These are phyloP conservation scores for Scutellaria barbata DNA, from an alignment of 257 asterid genomes.

Conservation along the genomic window DNA sequence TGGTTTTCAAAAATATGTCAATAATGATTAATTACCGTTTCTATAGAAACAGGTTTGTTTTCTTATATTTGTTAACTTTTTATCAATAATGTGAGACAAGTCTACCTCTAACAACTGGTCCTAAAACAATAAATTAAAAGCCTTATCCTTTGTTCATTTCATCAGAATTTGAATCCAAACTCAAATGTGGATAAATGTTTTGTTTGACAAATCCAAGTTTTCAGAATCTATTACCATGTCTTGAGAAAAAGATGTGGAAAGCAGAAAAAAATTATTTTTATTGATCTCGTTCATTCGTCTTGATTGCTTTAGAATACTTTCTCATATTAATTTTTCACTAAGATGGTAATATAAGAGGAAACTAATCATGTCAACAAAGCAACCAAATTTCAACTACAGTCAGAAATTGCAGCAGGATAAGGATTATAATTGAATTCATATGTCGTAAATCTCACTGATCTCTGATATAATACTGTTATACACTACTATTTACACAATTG, in stretches of 20 bases:
- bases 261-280: background rate
- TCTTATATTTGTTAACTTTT: background rate
- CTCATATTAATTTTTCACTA: background rate
- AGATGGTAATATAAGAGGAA: constrained; percentile 12
- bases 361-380: constrained; percentile 10
- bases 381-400: background rate
- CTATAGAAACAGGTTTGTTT: background rate
- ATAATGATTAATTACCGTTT: background rate
- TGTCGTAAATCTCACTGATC: constrained; percentile 10
- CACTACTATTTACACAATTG: background rate
- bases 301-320: background rate
- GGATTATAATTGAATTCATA: constrained; percentile 11
- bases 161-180: background rate
- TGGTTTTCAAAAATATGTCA: background rate
- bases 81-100: background rate
- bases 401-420: background rate
- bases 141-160: constrained; percentile 3
- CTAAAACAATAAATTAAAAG: no score
- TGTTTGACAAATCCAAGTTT: background rate
- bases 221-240: constrained; percentile 4
- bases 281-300: background rate
- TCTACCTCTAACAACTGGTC: background rate
- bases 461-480: constrained; percentile 4
- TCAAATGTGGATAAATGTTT: background rate
- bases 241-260: background rate